Evolutionary conservation across 23 red algal species (phyloP).

Genomic region (Gracilaria vermiculophylla): DNA sequence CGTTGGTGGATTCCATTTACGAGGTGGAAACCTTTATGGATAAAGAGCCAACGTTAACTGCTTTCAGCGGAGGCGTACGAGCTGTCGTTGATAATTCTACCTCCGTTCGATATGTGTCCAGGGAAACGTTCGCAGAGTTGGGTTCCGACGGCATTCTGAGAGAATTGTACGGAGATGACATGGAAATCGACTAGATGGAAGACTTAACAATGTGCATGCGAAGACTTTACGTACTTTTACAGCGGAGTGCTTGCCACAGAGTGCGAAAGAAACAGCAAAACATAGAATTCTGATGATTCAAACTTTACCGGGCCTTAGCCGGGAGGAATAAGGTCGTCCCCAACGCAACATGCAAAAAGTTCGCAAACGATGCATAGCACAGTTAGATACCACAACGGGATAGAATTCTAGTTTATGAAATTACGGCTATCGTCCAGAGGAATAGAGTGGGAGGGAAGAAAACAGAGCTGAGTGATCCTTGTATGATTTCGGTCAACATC

Average conservation of each 20-base stretch:
- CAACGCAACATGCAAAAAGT: no score
- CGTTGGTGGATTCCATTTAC: constrained; percentile 40
- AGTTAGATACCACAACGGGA: neutral
- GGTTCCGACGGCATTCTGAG: constrained; percentile 43
- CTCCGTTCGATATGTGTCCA: constrained; percentile 30
- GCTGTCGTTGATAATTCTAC: neutral
- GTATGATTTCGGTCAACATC: neutral
- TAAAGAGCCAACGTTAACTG: constrained; percentile 42
- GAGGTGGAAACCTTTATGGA: constrained; percentile 45
- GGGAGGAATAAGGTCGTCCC: no score
- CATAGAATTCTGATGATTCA: no score
- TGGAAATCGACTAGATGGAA: neutral
- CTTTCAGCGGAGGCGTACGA: constrained; percentile 34
- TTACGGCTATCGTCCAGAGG: neutral
- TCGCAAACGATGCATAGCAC: neutral
- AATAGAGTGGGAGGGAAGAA: neutral
- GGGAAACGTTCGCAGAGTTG: constrained; percentile 46
- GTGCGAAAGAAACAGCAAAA: no score
- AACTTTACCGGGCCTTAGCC: no score
- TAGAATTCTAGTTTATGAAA: neutral
- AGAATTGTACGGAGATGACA: constrained; percentile 51
- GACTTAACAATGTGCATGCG: neutral
- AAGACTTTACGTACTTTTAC: no score
- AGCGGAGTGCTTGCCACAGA: no score
- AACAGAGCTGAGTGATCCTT: neutral